Evolutionary conservation across 2,329 filamentous ascomycete species (phyloP).

Genomic region (Lecanicillium sp.): DNA sequence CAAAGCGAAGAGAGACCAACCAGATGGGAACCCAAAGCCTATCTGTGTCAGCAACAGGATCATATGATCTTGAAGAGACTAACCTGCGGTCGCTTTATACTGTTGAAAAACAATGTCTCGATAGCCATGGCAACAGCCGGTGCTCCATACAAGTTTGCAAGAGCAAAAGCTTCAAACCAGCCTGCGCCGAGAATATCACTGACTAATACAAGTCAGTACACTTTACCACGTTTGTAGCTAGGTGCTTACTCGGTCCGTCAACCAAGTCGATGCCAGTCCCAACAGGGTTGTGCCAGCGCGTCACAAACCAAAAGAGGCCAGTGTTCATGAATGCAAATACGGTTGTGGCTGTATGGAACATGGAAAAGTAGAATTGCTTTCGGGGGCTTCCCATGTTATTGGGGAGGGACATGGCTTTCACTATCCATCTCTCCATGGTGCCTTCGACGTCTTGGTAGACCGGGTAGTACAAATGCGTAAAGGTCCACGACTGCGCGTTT

Average conservation of each 20-base stretch:
- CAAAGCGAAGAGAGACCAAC: constrained; percentile 31
- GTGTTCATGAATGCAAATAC: constrained; percentile 43
- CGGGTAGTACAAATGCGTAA: constrained; percentile 41
- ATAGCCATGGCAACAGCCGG: constrained; percentile 33
- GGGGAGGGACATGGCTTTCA: constrained; percentile 37
- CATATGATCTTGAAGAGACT: no score
- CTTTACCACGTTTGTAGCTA: not conserved
- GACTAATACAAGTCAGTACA: constrained; percentile 21
- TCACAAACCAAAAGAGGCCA: constrained; percentile 40
- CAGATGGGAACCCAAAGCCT: constrained; percentile 38
- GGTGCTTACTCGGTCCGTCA: constrained; percentile 10
- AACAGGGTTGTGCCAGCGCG: constrained; percentile 20
- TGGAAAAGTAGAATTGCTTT: constrained; percentile 38
- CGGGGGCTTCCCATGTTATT: constrained; percentile 29
- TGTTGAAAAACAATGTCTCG: constrained; percentile 43
- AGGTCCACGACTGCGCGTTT: constrained; percentile 36
- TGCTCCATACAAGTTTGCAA: constrained; percentile 37
- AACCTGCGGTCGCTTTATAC: constrained; percentile 42
- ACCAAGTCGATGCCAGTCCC: constrained; percentile 7
- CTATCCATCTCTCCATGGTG: constrained; percentile 25
- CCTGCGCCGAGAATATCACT: constrained; percentile 39
- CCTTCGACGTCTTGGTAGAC: constrained; percentile 27
- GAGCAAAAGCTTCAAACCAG: constrained; percentile 37
- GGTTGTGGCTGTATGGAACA: constrained; percentile 39
- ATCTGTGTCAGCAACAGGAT: constrained; percentile 5